These are phyloP conservation scores for Arachnomyces sp. DNA, from an alignment of 2,329 filamentous ascomycete species.

Conservation along the genomic window DNA sequence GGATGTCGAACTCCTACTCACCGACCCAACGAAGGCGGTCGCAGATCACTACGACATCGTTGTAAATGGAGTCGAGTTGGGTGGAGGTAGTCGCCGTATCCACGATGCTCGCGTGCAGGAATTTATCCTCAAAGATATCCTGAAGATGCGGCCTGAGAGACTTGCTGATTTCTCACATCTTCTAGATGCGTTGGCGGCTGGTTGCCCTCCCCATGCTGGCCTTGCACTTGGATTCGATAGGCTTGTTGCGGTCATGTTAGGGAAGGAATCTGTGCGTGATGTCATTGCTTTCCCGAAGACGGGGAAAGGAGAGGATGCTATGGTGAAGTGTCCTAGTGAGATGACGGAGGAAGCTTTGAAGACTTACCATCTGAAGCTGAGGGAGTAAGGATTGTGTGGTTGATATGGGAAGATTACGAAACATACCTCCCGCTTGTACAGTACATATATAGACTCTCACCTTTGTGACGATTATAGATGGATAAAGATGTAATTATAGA, in stretches of 20 bases:
- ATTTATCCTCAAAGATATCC: constrained; percentile 71
- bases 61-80: constrained; percentile 88
- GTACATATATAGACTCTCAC: no score
- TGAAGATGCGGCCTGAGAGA: constrained; percentile 65
- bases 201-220: constrained; percentile 90
- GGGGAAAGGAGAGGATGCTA: constrained; percentile 75
- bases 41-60: constrained; percentile 96
- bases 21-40: constrained; percentile 60
- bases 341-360: constrained; percentile 54
- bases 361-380: constrained; percentile 49
- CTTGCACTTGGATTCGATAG: constrained; percentile 90
- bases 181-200: constrained; percentile 69
- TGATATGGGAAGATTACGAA: background rate
- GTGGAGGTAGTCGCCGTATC: constrained; percentile 86
- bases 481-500: background rate
- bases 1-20: constrained; percentile 67
- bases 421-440: no score
- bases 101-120: constrained; percentile 77
- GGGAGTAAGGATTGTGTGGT: constrained; percentile 12
- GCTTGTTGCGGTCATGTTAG: constrained; percentile 69
- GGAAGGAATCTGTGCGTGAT: constrained; percentile 70
- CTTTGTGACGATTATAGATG: no score
- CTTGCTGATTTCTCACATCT: constrained; percentile 79
- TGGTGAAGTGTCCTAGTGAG: constrained; percentile 67
- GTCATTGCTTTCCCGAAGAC: constrained; percentile 97